Conservation (phyloP, 2,329 filamentous ascomycete genomes). For the Acrodontium crateriforme region DNA sequence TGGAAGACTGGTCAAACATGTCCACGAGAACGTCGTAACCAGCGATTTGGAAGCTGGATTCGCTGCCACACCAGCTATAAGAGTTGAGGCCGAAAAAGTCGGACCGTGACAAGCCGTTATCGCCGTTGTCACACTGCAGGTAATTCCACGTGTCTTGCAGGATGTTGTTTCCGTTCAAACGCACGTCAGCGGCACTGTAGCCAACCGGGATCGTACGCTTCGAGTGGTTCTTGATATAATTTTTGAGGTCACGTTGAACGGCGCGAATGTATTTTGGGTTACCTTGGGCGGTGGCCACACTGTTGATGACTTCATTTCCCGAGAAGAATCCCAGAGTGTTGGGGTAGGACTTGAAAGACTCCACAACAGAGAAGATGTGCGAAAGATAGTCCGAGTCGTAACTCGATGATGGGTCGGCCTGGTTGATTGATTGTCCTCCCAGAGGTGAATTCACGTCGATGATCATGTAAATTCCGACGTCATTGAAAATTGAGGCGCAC, state of each 20-base stretch:
- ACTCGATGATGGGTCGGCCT: constrained; percentile 38
- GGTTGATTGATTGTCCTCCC: constrained; percentile 41
- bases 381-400: constrained; percentile 43
- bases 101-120: constrained; percentile 44
- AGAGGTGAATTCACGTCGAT: constrained; percentile 52
- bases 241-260: constrained; percentile 52
- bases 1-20: constrained; percentile 50
- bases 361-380: constrained; percentile 48
- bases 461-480: constrained; percentile 52
- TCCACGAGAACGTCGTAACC: constrained; percentile 50
- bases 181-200: constrained; percentile 63
- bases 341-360: constrained; percentile 52
- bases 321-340: constrained; percentile 55
- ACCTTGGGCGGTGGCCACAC: constrained; percentile 35
- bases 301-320: constrained; percentile 56
- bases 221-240: constrained; percentile 48
- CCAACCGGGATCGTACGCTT: constrained; percentile 49
- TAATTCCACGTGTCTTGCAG: constrained; percentile 65
- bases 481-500: constrained; percentile 51
- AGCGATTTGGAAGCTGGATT: constrained; percentile 48
- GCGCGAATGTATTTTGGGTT: constrained; percentile 47
- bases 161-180: constrained; percentile 33
- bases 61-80: constrained; percentile 59
- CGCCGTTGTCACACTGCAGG: constrained; percentile 47
- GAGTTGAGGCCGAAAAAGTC: constrained; percentile 70